phyloP scores from a whole-genome alignment of 805 yeast genomes.

The Candida maltosa region DNA sequence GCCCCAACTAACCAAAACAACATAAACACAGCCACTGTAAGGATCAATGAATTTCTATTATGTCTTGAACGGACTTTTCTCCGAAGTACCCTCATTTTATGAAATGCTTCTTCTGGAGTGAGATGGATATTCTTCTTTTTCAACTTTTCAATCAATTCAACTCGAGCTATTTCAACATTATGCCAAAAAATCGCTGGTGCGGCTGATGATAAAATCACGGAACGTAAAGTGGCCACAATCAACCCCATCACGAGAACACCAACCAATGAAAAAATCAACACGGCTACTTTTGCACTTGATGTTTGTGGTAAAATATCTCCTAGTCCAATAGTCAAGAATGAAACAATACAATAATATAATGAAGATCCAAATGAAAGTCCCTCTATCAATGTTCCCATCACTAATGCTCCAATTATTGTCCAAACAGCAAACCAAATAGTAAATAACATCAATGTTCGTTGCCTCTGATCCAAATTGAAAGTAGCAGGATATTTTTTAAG shows the following conservation, averaged over 20 bases:
- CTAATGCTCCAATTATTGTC: slow-evolving; percentile 64
- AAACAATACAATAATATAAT: slow-evolving; percentile 68
- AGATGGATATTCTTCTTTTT: slow-evolving; percentile 15
- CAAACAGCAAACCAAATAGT: slow-evolving; percentile 64
- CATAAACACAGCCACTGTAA: slow-evolving; percentile 44
- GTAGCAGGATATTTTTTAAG: slow-evolving; percentile 62
- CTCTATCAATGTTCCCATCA: slow-evolving; percentile 36
- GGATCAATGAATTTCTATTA: slow-evolving; percentile 31
- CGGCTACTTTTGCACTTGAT: slow-evolving; percentile 53
- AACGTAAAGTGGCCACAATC: slow-evolving; percentile 65
- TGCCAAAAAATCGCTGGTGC: slow-evolving; percentile 68
- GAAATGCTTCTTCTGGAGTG: slow-evolving; percentile 48
- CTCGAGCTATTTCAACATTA: slow-evolving; percentile 51
- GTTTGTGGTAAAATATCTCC: slow-evolving; percentile 67
- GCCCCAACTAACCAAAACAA: slow-evolving; percentile 76
- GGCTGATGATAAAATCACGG: slow-evolving; percentile 58
- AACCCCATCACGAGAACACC: slow-evolving; percentile 77
- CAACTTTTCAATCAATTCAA: slow-evolving; percentile 17
- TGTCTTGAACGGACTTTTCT: slow-evolving; percentile 37
- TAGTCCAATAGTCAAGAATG: slow-evolving; percentile 74
- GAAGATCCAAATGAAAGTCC: slow-evolving; percentile 56
- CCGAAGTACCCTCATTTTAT: slow-evolving; percentile 52
- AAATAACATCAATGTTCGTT: slow-evolving; percentile 71
- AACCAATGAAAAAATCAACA: slow-evolving; percentile 59
- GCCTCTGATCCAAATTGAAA: slow-evolving; percentile 64